Conservation (phyloP, 1,139 yeast species). For the Candida pseudoviswanathii region DNA sequence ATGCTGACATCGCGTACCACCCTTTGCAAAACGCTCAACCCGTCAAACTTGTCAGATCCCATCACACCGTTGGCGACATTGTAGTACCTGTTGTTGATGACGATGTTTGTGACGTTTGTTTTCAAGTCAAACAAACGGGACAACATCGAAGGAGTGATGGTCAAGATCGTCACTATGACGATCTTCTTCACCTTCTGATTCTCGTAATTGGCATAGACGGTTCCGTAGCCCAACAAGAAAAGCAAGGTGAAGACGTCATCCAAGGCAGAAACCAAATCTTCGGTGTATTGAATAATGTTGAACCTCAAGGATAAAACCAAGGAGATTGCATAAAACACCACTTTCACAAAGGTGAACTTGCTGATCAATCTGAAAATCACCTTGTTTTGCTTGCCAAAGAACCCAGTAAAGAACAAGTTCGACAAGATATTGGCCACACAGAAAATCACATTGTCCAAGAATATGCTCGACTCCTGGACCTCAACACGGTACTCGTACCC, state of each 20-base stretch:
- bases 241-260: slow-evolving; percentile 13
- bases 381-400: neutral
- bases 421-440: slow-evolving; percentile 5
- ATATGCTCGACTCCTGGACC: slow-evolving; percentile 7
- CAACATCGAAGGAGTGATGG: slow-evolving; percentile 10
- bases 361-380: neutral
- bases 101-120: slow-evolving; percentile 4
- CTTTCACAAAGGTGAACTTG: slow-evolving; percentile 6
- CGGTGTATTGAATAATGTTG: slow-evolving; percentile 8
- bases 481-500: slow-evolving; percentile 13
- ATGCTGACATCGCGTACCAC: slow-evolving; percentile 3
- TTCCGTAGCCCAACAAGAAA: slow-evolving; percentile 14
- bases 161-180: slow-evolving; percentile 1
- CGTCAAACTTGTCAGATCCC: slow-evolving; percentile 12
- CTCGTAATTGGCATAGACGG: neutral
- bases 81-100: slow-evolving; percentile 10
- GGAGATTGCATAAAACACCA: neutral
- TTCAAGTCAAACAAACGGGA: slow-evolving; percentile 12
- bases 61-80: slow-evolving; percentile 11
- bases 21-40: slow-evolving; percentile 7
- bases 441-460: slow-evolving; percentile 9
- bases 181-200: slow-evolving; percentile 6
- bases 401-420: slow-evolving; percentile 2
- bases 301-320: slow-evolving; percentile 7
- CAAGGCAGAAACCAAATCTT: slow-evolving; percentile 7